Conservation (phyloP, 371 early-diverging fungal genomes). For the Apophysomyces elegans region DNA sequence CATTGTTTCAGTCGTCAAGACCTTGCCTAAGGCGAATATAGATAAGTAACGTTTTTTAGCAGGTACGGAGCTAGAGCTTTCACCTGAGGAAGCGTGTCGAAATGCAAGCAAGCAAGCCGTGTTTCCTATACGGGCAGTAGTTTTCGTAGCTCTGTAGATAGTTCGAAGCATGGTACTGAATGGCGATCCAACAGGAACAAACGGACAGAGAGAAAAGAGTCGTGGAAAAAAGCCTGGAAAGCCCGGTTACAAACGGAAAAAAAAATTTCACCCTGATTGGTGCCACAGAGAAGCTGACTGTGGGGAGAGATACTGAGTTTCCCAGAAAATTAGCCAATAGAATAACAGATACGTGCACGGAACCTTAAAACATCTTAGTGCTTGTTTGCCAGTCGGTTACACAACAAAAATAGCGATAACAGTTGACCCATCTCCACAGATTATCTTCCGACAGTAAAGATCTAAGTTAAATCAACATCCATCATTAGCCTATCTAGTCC, state of each 20-base stretch:
- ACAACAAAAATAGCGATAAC: no score
- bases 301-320: no score
- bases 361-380: no score
- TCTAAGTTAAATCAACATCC: no score
- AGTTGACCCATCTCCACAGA: no score
- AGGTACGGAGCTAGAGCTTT: not conserved
- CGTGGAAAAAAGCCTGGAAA: not conserved
- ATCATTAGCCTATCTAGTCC: no score
- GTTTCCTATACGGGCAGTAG: not conserved
- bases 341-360: no score
- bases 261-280: no score
- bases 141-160: not conserved
- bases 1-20: constrained; percentile 62
- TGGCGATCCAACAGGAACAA: not conserved
- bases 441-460: no score
- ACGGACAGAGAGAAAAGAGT: not conserved
- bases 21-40: constrained; percentile 22
- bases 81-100: constrained; percentile 2
- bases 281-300: no score
- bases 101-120: not conserved
- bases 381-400: no score
- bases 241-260: not conserved
- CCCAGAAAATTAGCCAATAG: no score
- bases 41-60: not conserved
- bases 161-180: not conserved